Base-by-base conservation (phyloP, 208 protist genomes). In the Lotmaria passim region DNA sequence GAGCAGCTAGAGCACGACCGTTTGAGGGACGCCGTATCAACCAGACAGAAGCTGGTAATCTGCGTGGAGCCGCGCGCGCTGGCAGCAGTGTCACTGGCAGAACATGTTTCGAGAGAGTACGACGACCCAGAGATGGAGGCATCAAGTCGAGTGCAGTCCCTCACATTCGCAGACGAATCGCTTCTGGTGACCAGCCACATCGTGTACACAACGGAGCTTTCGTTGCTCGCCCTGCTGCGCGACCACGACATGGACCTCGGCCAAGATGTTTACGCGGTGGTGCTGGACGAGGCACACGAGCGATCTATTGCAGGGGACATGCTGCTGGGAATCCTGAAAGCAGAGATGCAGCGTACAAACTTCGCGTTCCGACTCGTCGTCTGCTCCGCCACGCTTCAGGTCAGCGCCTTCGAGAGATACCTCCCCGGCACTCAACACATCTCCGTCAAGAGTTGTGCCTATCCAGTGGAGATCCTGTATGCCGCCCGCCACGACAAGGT, bases 241-340 rank as follows among this genome's bases (percentile, higher is more conserved):
- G 24, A n/a, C n/a, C 30, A 34, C n/a, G 2, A 24, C 7, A 23
- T 72, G 31, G 23, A 72, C 53, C 21, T 63, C 5, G 41, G 11
- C 41, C 34, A 12, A 6, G 67, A 57, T 23, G 65, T 83, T 15
- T 98, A 99, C 78, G 82, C 97, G 8, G 86, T 99, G 41, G 97
- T 99, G 48, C 79, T 99, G 0, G 98, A 99, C 78, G 98, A 99
- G 81, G 98, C 98, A 0, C 98, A 99, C 78, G 98, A 99, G 81
- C 78, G 98, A 11, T 98, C 97, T 12, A 86, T 99, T 50, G 63
- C 95, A 58, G 99, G 98, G 0, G 98, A 99, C 80, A 87, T 99
- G 11, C 79, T 99, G 0, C 98, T 99, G 78, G 98, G 94, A 8
- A 64, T 99, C 14, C 66, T 99, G 36, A 98, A 99, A 91, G 73